Evolutionary conservation across 2,329 filamentous ascomycete species (phyloP), one percentile per base, ranked within the genome.

Genomic region (Verticillium zaregamsianum): DNA sequence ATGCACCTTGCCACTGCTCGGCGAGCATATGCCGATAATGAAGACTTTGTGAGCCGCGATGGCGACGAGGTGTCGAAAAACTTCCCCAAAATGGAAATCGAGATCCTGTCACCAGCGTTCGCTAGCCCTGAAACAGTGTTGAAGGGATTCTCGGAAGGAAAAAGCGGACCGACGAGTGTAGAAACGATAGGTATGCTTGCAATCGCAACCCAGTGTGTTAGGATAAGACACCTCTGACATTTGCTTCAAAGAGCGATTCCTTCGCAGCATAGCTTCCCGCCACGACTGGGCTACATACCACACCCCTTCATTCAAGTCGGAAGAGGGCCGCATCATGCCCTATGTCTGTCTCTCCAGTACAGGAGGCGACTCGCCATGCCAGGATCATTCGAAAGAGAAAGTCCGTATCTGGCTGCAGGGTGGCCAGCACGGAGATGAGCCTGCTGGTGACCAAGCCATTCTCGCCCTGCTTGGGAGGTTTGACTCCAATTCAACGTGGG

Each of bases 281-380:
- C 66, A 69, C 59, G 61, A 63, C 12, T 69, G 66, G 66, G 65
- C 68, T 64, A 66, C 62, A 2, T 69, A 69, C 57, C 62, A 66
- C 59, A 61, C 31, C 32, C 56, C 65, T 0, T 40, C 58, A 52
- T 68, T 67, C 57, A 54, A 33, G 25, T 69, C 67, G 2, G 67
- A 69, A 67, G 65, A 66, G 40, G 60, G 61, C 23, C 62, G 65
- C 5, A 35, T 64, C 14, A 62, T 66, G 25, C 62, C 63, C 1
- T 65, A 64, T 57, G 28, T 66, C 49, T 62, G 59, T 55, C 62
- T 66, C 3, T 63, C 63, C n/a, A 52, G 17, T 52, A 52, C 20
- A 12, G 20, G 23, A 5, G 45, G n/a, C 32, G 31, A 32, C 39
- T 17, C 57, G 55, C 35, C 45, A 59, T 57, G 55, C 35, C 35